Conservation (phyloP, 176 grass and related monocot species). For the Oryza rufipogon region DNA sequence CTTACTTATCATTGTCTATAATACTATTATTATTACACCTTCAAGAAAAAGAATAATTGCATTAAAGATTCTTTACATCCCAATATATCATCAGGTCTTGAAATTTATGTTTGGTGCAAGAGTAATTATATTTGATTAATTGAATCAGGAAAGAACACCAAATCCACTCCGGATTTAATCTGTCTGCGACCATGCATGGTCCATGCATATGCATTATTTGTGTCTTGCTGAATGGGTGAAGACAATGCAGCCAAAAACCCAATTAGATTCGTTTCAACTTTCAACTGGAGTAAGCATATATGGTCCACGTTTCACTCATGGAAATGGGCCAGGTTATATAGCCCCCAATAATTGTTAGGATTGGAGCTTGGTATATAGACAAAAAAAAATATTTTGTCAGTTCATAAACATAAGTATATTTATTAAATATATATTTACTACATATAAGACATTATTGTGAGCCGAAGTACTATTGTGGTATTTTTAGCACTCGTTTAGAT, state of each 20-base stretch:
- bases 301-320: conserved; percentile 33
- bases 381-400: not conserved
- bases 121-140: not conserved
- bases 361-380: not conserved
- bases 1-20: too few relatives aligned
- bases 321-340: conserved; percentile 21
- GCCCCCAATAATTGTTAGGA: conserved; percentile 36
- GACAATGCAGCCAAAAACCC: conserved; percentile 35
- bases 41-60: not conserved
- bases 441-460: too few relatives aligned
- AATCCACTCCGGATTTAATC: conserved; percentile 5
- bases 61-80: not conserved
- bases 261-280: conserved; percentile 39
- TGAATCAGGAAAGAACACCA: conserved; percentile 30
- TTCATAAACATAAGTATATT: not conserved
- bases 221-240: conserved; percentile 9
- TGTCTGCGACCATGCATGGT: conserved; percentile 32
- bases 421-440: too few relatives aligned
- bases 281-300: not conserved
- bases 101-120: conserved; percentile 11
- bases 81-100: not conserved
- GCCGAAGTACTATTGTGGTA: too few relatives aligned
- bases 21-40: not conserved
- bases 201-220: conserved; percentile 32
- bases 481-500: too few relatives aligned